Percentiles rank a stretch among this genome's conserved stretches.
Evolutionary conservation across 495 filamentous ascomycete genomes (phyloP).

Genomic region (Evernia prunastri): DNA sequence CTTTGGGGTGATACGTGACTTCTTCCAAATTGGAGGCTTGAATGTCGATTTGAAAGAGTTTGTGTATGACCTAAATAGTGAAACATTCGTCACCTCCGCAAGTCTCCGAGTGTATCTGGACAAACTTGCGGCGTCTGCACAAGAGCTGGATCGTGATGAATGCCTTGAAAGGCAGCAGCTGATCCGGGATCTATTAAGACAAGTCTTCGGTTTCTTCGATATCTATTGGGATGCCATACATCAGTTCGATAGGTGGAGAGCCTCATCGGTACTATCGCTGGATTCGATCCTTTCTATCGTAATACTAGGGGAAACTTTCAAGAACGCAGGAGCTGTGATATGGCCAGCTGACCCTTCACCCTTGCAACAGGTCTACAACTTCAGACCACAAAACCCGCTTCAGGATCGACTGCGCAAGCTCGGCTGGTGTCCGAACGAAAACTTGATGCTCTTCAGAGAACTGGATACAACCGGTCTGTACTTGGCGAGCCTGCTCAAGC

Average conservation of each 20-base stretch:
- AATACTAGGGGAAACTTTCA: constrained; percentile 2
- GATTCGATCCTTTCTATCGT: not conserved
- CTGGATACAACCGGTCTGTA: not conserved
- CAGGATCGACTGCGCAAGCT: not conserved
- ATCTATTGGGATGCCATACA: not conserved
- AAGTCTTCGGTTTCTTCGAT: not conserved
- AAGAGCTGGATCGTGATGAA: not conserved
- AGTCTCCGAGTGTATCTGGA: not conserved
- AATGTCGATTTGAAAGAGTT: not conserved
- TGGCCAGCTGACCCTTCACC: not conserved
- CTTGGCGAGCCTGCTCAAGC: not conserved
- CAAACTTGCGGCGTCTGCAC: not conserved
- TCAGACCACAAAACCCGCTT: not conserved
- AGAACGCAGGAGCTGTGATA: not conserved
- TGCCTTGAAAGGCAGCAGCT: not conserved
- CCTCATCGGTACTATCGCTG: constrained; percentile 1
- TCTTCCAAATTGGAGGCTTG: constrained; percentile 1
- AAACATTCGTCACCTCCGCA: not conserved
- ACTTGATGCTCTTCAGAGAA: not conserved
- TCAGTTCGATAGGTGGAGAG: not conserved
- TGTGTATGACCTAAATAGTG: not conserved
- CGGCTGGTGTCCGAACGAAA: constrained; percentile 1
- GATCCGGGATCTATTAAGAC: not conserved
- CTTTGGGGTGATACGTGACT: not conserved
- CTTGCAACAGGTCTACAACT: not conserved